A percentile compares a stretch with the other conserved stretches of the same genome.
Conservation (phyloP, 352 stramenopile genomes). For the Phytophthora pinifolia region DNA sequence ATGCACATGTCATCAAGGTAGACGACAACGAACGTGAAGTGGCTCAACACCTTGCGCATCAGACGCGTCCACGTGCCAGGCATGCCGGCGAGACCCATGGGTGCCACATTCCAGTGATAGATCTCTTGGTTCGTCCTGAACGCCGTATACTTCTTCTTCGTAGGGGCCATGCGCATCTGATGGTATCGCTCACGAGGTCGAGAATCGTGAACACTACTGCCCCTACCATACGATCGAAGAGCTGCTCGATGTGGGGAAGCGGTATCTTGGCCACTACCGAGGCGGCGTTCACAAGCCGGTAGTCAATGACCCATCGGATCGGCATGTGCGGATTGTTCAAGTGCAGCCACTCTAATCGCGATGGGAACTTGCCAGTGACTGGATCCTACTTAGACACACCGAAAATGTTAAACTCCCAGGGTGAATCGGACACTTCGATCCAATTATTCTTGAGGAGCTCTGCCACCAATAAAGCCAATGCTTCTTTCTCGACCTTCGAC, state of each 20-base stretch:
- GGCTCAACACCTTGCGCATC: too few species aligned
- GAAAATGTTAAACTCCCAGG: conserved; percentile 18
- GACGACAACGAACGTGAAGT: conserved; percentile 20
- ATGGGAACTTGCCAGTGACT: conserved; percentile 1
- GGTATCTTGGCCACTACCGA: conserved; percentile 9
- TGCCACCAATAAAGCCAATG: conserved; percentile 1
- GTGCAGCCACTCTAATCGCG: conserved; percentile 3
- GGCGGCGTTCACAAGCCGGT: neutral
- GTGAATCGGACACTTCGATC: conserved; percentile 13
- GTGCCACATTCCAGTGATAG: conserved; percentile 37
- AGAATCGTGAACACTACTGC: conserved; percentile 13
- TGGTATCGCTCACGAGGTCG: conserved; percentile 31
- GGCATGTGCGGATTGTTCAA: neutral
- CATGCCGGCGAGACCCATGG: conserved; percentile 35
- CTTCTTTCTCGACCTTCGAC: neutral
- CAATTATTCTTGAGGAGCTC: conserved; percentile 8
- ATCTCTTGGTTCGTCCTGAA: conserved; percentile 33
- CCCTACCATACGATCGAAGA: conserved; percentile 5
- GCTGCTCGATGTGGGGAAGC: conserved; percentile 4
- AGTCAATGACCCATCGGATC: conserved; percentile 14
- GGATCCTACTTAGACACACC: conserved; percentile 12
- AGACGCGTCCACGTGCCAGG: conserved; percentile 31
- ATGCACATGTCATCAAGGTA: conserved; percentile 40
- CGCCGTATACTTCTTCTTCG: conserved; percentile 18
- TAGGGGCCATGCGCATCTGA: conserved; percentile 18